Evolutionary conservation across 2,329 filamentous ascomycete genomes (phyloP), one percentile per base, ranked within the genome.

Genomic region (Claviceps sp.): DNA sequence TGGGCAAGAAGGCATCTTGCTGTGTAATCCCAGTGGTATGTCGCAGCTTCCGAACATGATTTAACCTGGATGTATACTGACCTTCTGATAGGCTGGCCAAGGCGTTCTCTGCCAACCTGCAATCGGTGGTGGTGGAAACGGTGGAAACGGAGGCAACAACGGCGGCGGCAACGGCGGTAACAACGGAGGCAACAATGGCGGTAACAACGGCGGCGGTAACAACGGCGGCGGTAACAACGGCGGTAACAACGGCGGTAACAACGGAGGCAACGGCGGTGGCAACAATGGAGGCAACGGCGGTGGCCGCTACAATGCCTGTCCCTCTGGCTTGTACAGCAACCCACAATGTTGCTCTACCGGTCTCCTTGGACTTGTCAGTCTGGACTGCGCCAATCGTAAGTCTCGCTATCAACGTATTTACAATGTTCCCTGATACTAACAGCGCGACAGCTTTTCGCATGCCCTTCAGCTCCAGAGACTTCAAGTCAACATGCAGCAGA

Each of bases 361-460:
- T 10, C 11, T 57, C 17, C 52, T 58, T 4, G 54, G 52, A 5
- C 4, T 57, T 1, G 11, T 48, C 5, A 51, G 16, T 34, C 50
- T 58, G 3, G 52, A 50, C 50, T 58, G 56, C 46, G 1, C 8
- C 1, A 50, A 22, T 11, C 56, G 56, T 58, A 42, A 53, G 56
- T 55, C 13, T 19, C 5, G 37, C 24, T 24, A 38, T 14, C 46
- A 24, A 3, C 34, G 5, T n/a, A 22, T 7, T 14, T 16, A 10
- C 40, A n/a, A 41, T 48, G 16, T 14, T 4, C 10, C 16, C 34
- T 17, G 24, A n/a, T 14, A 43, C 48, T 51, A 37, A 55, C 49
- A 22, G 4, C 5, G 1, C n/a, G 14, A 1, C 46, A 55, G 54
- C 54, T 14, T 47, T 41, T 16, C 19, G 17, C 13, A 24, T 8